Base-by-base conservation (phyloP, 2,329 filamentous ascomycete species). In the Botrytis galanthina region DNA sequence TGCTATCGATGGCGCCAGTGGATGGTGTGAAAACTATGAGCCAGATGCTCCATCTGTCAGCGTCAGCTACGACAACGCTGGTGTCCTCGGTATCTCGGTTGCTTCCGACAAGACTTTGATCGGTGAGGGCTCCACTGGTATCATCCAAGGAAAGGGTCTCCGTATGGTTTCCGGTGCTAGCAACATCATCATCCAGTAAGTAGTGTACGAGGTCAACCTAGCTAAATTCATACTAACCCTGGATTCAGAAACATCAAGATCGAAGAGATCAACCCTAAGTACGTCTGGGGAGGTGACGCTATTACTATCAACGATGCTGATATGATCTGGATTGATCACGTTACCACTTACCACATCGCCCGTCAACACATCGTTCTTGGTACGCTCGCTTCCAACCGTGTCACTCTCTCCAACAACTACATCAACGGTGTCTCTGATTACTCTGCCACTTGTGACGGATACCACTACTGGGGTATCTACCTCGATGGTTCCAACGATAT, bases 401-500 rank as follows among this genome's bases (percentile, higher is more conserved):
- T 85, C 0, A 85, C 85, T 1, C 81, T 86, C 67, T 84, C 84
- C 16, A 86, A 86, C 81, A 84, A 81, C 77, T 82, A 83, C 60
- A 82, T 86, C 72, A 81, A 86, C 70, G 85, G 85, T 22, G 74
- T 76, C 6, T 84, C 84, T 0, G 78, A 76, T 32, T 84, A 81
- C 75, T 85, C 84, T 0, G 81, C 84, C 18, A 81, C 80, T 39
- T 86, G 85, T 75, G 82, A 86, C 72, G 80, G 79, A 37, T 80
- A 86, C 62, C 84, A 85, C 76, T 86, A 86, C 80, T 86, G 84
- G 85, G 81, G 80, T 6, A 80, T 84, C 70, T 82, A 84, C 71
- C 81, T 85, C 75, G 78, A 80, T 57, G 84, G 82, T 16, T 80
- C 81, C 16, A 78, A 78, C 32, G 84, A 85, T 73, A 77, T 81